phyloP scores from a whole-genome alignment of 192 early-diverging fungal species.

The Neocallimastix lanati region DNA sequence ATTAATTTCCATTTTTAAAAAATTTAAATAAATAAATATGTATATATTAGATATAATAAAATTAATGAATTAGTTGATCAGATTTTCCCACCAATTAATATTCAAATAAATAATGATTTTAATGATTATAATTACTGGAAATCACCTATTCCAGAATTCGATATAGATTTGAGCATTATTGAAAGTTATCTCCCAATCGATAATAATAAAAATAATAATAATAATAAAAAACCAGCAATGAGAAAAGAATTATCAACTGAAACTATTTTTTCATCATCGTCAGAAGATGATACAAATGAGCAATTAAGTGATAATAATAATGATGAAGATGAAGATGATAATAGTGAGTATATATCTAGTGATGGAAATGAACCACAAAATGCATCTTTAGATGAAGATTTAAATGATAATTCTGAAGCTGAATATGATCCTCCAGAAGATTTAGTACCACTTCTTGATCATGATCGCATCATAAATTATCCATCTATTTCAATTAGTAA shows the following conservation, averaged over 20 bases:
- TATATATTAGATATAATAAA: constrained; percentile 36
- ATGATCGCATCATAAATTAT: not conserved
- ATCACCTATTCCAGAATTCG: constrained; percentile 22
- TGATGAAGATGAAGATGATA: not conserved
- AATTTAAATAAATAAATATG: not conserved
- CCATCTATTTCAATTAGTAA: not conserved
- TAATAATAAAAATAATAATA: not conserved
- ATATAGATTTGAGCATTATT: constrained; percentile 2
- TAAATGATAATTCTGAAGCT: not conserved
- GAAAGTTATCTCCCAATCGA: not conserved
- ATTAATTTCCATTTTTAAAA: too few species aligned
- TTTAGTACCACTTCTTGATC: not conserved
- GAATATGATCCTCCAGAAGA: not conserved
- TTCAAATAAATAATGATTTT: constrained; percentile 33
- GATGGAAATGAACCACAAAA: not conserved
- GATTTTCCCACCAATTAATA: constrained; percentile 59
- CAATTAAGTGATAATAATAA: too few species aligned
- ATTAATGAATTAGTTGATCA: constrained; percentile 87
- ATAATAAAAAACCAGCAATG: not conserved
- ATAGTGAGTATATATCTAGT: not conserved
- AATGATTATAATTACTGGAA: constrained; percentile 80
- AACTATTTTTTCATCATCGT: not conserved
- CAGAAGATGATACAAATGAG: too few species aligned
- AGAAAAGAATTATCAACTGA: not conserved
- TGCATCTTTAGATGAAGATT: too few species aligned